Base-by-base conservation (phyloP, 306 rosid species). In the Geum urbanum region DNA sequence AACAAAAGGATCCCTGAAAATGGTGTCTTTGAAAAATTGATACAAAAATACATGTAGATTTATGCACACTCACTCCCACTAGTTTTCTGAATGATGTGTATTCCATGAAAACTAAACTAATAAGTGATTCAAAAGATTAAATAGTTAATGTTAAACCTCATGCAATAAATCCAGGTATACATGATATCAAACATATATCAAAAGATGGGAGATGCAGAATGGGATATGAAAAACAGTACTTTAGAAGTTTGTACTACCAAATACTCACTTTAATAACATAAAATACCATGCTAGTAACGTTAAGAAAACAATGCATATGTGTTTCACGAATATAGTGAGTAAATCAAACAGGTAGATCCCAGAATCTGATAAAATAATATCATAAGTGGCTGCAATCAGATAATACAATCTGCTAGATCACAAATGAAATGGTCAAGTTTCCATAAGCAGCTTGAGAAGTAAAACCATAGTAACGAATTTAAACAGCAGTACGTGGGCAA, bases 321-420 rank as follows among this genome's bases (percentile, higher is more conserved):
- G 22, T 37, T 46, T 55, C 49, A 73, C 48, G 13, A 74, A 40
- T 16, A 54, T 45, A 6, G 8, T 3, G 5, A 50, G 71, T 35
- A 50, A 55, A 56, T 74, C 66, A 1, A 64, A 72, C 16, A 61
- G 50, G 64, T 75, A 70, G 60, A 73, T 72, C 40, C 11, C 13
- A 57, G 16, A 51, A 57, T 68, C 72, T 74, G 69, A 43, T 58
- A n/a, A 70, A 48, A 53, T 52, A 66, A 75, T 72, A 74, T 50
- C 9, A 81, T 55, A 60, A 71, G 72, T 76, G 41, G 83, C 87
- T 83, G 96, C 80, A 81, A 80, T 79, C 68, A 84, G 82, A 83
- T 75, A 76, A 77, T 75, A 73, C 53, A 75, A 78, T 82, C 75
- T 76, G 83, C 86, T 76, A 61, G 57, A 81, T 27, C 71, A 74